Conservation (phyloP, 257 asterid species). For the Capsicum baccatum region DNA sequence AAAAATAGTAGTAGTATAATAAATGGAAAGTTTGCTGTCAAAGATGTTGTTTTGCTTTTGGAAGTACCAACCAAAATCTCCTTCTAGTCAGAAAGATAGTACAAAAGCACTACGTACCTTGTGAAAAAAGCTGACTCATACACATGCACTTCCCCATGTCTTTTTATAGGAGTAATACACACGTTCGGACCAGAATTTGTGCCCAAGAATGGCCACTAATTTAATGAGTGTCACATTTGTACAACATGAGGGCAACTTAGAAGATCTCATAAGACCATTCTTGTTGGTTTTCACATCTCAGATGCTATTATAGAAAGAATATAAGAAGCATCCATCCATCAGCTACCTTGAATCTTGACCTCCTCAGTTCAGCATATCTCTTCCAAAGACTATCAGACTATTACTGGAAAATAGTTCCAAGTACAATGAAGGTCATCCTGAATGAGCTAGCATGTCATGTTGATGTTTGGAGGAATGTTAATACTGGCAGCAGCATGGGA, state of each 20-base stretch:
- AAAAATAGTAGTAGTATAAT: background rate
- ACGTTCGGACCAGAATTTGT: background rate
- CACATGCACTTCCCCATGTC: conserved; percentile 21
- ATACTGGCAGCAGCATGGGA: background rate
- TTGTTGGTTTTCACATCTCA: conserved; percentile 18
- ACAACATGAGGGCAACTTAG: conserved; percentile 12
- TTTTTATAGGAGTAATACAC: background rate
- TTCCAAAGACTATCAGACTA: background rate
- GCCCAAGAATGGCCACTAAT: background rate
- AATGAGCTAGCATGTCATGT: background rate
- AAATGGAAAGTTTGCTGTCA: conserved; percentile 12
- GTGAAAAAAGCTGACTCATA: background rate
- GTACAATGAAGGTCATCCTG: background rate
- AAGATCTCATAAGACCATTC: background rate
- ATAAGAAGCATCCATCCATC: background rate
- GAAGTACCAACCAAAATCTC: background rate
- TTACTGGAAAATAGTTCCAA: background rate
- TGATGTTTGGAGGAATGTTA: background rate
- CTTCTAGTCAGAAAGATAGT: conserved; percentile 20
- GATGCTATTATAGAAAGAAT: background rate
- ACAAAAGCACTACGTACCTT: conserved; percentile 20
- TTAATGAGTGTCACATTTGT: conserved; percentile 23
- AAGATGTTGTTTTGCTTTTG: conserved; percentile 20
- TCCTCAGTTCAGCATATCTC: background rate
- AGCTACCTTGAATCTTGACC: background rate